A percentile compares a stretch with the other conserved stretches of the same genome.
Conservation (phyloP, 2,329 filamentous ascomycete genomes). For the Orbilia oligospora region DNA sequence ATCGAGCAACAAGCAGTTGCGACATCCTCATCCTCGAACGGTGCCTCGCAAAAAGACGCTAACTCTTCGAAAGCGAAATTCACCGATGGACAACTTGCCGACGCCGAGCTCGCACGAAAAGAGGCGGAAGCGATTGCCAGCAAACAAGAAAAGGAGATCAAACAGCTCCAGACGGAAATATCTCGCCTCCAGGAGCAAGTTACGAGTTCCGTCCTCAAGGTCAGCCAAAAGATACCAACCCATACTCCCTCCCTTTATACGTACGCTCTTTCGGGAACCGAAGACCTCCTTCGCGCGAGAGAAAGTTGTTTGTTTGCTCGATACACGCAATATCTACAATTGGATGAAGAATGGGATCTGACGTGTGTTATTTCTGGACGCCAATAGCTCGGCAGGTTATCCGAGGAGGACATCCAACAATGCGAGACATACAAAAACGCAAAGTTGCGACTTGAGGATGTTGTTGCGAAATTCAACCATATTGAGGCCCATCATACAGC, state of each 20-base stretch:
- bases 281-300: constrained; percentile 59
- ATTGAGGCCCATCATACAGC: constrained; percentile 89
- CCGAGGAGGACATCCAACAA: constrained; percentile 93
- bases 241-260: constrained; percentile 57
- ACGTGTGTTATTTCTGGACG: constrained; percentile 52
- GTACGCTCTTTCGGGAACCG: constrained; percentile 53
- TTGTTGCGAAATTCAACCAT: constrained; percentile 91
- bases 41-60: constrained; percentile 65
- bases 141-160: constrained; percentile 91
- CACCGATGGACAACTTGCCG: constrained; percentile 73
- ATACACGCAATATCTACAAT: constrained; percentile 42
- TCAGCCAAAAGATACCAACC: constrained; percentile 61
- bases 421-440: constrained; percentile 95
- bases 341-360: constrained; percentile 56
- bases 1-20: constrained; percentile 87
- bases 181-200: constrained; percentile 82
- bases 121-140: constrained; percentile 81
- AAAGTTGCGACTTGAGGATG: constrained; percentile 90
- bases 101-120: constrained; percentile 81
- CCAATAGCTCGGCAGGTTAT: constrained; percentile 77
- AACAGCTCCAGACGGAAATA: constrained; percentile 82
- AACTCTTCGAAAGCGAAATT: constrained; percentile 72
- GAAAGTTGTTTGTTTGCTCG: constrained; percentile 58
- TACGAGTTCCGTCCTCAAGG: constrained; percentile 74
- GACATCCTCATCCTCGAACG: constrained; percentile 69